Evolutionary conservation across 2,329 filamentous ascomycete genomes (phyloP).

Genomic region (Apiospora saccharicola): DNA sequence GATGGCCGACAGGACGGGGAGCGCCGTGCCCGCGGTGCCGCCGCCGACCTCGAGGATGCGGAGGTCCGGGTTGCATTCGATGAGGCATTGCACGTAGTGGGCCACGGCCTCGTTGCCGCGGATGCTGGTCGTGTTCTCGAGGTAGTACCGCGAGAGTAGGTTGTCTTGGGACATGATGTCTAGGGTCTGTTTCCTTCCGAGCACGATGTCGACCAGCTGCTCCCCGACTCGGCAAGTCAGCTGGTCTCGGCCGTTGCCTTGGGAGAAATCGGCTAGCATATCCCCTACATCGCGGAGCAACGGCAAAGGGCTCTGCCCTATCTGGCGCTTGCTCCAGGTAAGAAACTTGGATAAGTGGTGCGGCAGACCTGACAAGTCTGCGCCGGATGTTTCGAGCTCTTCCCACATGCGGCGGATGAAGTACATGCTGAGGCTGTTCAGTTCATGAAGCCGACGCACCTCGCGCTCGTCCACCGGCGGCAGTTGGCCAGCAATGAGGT

Average conservation of each 20-base stretch:
- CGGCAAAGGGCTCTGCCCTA: neutral
- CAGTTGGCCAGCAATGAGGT: neutral
- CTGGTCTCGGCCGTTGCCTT: neutral
- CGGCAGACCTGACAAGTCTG: neutral
- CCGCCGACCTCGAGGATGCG: constrained; percentile 36
- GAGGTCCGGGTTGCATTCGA: constrained; percentile 31
- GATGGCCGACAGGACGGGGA: constrained; percentile 38
- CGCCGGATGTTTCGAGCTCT: neutral
- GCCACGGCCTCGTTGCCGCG: constrained; percentile 27
- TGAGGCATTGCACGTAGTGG: constrained; percentile 26
- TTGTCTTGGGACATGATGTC: neutral
- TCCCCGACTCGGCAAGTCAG: neutral
- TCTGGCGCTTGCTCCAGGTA: neutral
- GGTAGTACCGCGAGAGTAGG: constrained; percentile 44
- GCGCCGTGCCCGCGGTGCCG: constrained; percentile 30
- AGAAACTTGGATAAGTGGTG: neutral
- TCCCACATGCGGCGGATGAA: neutral
- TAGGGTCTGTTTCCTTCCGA: neutral
- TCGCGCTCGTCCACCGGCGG: neutral
- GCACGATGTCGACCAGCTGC: neutral
- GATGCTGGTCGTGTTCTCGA: constrained; percentile 27
- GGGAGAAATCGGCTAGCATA: neutral
- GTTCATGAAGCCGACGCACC: neutral
- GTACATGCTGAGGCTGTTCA: neutral
- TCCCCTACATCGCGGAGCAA: neutral